Evolutionary conservation across 2,329 filamentous ascomycete genomes (phyloP).

Genomic region (Endoconidiophora laricicola): DNA sequence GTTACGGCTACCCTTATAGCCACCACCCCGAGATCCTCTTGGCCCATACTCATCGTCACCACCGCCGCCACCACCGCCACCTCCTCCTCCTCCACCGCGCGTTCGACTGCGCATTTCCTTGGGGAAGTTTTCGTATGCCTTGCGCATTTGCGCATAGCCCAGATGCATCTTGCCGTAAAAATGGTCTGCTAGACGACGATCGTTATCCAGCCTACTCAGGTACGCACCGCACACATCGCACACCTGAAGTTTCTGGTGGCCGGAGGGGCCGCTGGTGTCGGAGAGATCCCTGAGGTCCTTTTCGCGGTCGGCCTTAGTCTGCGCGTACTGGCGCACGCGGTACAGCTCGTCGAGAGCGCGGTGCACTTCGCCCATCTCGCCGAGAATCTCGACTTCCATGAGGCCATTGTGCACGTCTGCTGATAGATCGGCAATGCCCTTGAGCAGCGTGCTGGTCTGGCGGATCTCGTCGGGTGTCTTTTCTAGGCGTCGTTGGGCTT

Average conservation of each 20-base stretch:
- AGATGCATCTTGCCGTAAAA: conserved; percentile 99
- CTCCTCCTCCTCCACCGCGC: conserved; percentile 31
- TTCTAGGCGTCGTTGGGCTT: conserved; percentile 75
- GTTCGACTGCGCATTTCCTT: conserved; percentile 67
- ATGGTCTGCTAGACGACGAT: conserved; percentile 82
- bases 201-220: conserved; percentile 80
- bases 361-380: conserved; percentile 63
- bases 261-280: conserved; percentile 81
- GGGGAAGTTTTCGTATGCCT: conserved; percentile 72
- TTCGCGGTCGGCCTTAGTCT: conserved; percentile 69
- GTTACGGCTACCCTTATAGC: conserved; percentile 33
- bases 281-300: conserved; percentile 77
- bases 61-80: conserved; percentile 35
- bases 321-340: conserved; percentile 63
- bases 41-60: conserved; percentile 17
- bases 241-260: conserved; percentile 95
- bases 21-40: conserved; percentile 19
- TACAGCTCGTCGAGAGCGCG: conserved; percentile 77
- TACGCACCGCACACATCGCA: conserved; percentile 98
- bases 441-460: conserved; percentile 72
- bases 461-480: conserved; percentile 96
- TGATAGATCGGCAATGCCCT: conserved; percentile 61
- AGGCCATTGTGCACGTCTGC: conserved; percentile 67
- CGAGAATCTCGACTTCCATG: conserved; percentile 71
- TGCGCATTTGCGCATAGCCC: conserved; percentile 95